These are phyloP conservation scores for Metarhizium robertsii DNA, from an alignment of 2,329 filamentous ascomycete species.

Conservation along the genomic window DNA sequence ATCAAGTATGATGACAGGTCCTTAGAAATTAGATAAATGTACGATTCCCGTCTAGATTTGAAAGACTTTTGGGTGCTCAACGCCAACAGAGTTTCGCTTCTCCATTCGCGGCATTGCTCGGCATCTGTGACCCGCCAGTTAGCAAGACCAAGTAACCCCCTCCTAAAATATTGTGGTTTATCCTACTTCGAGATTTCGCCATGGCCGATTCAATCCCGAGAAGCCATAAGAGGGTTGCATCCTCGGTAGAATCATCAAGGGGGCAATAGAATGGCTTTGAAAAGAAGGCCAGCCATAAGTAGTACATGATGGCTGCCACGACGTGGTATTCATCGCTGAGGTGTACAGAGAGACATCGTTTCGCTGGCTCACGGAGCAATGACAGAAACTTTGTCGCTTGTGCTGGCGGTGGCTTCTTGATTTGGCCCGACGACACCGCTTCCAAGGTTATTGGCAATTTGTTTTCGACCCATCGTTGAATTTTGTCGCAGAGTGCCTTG, in stretches of 20 bases:
- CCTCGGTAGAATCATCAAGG: conserved; percentile 20
- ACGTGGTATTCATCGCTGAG: conserved; percentile 27
- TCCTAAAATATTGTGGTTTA: not conserved
- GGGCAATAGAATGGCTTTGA: conserved; percentile 28
- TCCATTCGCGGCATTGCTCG: conserved; percentile 26
- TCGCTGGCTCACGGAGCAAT: conserved; percentile 25
- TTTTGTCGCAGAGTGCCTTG: conserved; percentile 20
- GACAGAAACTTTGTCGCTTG: conserved; percentile 22
- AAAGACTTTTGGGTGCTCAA: conserved; percentile 22
- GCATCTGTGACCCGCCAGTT: conserved; percentile 16
- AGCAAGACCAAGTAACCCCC: not conserved
- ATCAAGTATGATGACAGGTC: conserved; percentile 23
- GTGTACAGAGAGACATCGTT: conserved; percentile 19
- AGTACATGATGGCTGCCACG: conserved; percentile 27
- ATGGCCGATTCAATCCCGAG: conserved; percentile 23
- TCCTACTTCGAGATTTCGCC: conserved; percentile 16
- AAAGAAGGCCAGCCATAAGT: conserved; percentile 25
- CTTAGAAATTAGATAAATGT: conserved; percentile 21
- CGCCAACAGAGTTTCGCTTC: conserved; percentile 26
- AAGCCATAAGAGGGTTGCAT: conserved; percentile 23
- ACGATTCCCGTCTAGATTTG: conserved; percentile 17
- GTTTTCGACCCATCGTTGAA: conserved; percentile 28
- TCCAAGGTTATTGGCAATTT: conserved; percentile 22
- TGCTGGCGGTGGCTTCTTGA: conserved; percentile 14
- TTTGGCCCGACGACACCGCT: conserved; percentile 19